Evolutionary conservation across 1,284 basidiomycete genomes (phyloP).

Genomic region (Bjerkandera adusta): DNA sequence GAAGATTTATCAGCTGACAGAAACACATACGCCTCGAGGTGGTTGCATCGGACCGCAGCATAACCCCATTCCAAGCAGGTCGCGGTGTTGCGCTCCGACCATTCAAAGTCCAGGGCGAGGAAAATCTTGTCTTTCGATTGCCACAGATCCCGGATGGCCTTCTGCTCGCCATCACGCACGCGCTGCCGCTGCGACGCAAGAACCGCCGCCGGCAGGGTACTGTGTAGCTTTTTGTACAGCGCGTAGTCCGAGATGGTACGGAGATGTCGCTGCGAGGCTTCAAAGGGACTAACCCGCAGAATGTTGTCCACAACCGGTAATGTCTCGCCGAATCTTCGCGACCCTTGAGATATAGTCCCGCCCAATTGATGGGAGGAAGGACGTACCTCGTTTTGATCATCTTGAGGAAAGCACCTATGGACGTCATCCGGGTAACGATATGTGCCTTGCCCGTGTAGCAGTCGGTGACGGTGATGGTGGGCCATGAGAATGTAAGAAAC

Average conservation of each 20-base stretch:
- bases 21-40: conserved; percentile 64
- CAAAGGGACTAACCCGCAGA: conserved; percentile 61
- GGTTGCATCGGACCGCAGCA: conserved; percentile 72
- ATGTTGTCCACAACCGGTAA: conserved; percentile 70
- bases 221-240: conserved; percentile 71
- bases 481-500: conserved; percentile 85
- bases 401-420: conserved; percentile 69
- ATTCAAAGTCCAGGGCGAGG: conserved; percentile 74
- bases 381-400: conserved; percentile 75
- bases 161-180: conserved; percentile 67
- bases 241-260: conserved; percentile 69
- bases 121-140: conserved; percentile 68
- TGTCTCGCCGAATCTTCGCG: conserved; percentile 65
- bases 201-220: conserved; percentile 70
- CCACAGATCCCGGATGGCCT: conserved; percentile 70
- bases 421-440: conserved; percentile 72
- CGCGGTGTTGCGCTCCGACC: conserved; percentile 73
- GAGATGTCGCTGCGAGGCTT: conserved; percentile 64
- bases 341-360: too few relatives aligned
- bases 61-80: conserved; percentile 78
- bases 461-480: conserved; percentile 79
- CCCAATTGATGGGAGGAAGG: too few relatives aligned
- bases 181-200: conserved; percentile 69
- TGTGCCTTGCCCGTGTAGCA: conserved; percentile 70
- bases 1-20: conserved; percentile 5